Base-by-base conservation (phyloP, 345 rosid genomes). In the Rhodamnia argentea region DNA sequence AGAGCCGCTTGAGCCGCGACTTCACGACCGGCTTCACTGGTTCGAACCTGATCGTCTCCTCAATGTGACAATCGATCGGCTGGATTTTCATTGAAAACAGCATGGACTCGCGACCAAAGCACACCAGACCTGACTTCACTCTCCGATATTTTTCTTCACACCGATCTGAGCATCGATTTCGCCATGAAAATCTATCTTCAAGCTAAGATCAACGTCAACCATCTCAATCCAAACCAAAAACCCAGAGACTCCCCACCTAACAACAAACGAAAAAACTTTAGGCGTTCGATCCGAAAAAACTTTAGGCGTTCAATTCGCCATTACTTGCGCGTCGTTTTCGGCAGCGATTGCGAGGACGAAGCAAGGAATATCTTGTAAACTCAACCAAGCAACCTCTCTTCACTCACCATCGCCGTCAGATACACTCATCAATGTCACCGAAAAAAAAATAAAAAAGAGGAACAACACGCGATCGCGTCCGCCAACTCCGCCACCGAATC, bases 1-100 rank as follows among this genome's bases (percentile, higher is more conserved):
- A 95, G 50, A 96, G 95, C 88, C 98, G 95, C 92, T 94, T 95
- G 83, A 96, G 84, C 82, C 95, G 89, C 64, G 98, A 96, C 90
- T 94, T 96, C 84, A 88, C 93, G 87, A 89, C 93, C 44, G 94
- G 96, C 92, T 84, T 90, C 94, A 94, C 42, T 86, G 89, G 74
- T 87, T 29, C 59, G 26, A 37, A 89, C 37, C 86, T 52, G 40
- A 84, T 78, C 58, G 90, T 94, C 8, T 92, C 94, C 50, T 88
- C 83, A 52, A 89, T 78, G 59, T 86, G 86, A 52, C 86, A 90
- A 85, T 94, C 94, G 70, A 96, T 88, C 83, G 99, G 99, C 88
- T 94, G 99, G 85, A 96, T 92, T 95, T 93, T 96, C 98, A 91
- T 91, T 22, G 90, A 90, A 52, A 86, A 92, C 78, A 94, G 91